Percentiles rank a stretch among this genome's conserved stretches.
phyloP scores from a whole-genome alignment of 2,329 filamentous ascomycete genomes.

The Cordyceps cateniannulata region DNA sequence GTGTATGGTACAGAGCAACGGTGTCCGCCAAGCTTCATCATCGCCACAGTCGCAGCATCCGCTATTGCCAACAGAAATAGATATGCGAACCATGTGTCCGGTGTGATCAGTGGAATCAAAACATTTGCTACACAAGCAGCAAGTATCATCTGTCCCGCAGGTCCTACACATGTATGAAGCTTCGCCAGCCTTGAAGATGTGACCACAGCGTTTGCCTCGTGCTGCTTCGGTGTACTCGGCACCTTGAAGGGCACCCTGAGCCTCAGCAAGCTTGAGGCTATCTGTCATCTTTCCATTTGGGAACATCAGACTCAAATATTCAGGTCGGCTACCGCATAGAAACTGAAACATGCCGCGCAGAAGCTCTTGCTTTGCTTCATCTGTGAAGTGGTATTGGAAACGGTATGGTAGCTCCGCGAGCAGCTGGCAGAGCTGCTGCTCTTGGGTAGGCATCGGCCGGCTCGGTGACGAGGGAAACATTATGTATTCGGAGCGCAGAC shows the following conservation, averaged over 20 bases:
- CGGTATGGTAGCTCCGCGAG: slow-evolving; percentile 70
- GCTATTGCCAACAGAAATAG: slow-evolving; percentile 81
- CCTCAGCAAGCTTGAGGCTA: slow-evolving; percentile 73
- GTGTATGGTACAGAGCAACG: slow-evolving; percentile 90
- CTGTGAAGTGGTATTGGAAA: slow-evolving; percentile 69
- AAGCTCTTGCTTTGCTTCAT: slow-evolving; percentile 64
- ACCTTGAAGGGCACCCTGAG: slow-evolving; percentile 87
- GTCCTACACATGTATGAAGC: slow-evolving; percentile 92
- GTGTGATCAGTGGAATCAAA: slow-evolving; percentile 95
- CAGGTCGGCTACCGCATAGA: slow-evolving; percentile 66
- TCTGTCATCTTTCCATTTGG: slow-evolving; percentile 61
- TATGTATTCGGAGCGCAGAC: neutral
- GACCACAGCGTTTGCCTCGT: slow-evolving; percentile 87
- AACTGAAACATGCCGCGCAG: slow-evolving; percentile 79
- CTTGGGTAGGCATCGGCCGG: slow-evolving; percentile 54
- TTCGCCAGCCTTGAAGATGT: slow-evolving; percentile 94
- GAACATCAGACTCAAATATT: slow-evolving; percentile 76
- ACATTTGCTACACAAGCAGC: slow-evolving; percentile 87
- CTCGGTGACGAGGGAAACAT: slow-evolving; percentile 38
- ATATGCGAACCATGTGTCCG: slow-evolving; percentile 85
- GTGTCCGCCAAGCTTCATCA: slow-evolving; percentile 83
- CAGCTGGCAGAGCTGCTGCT: slow-evolving; percentile 77
- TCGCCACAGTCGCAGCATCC: slow-evolving; percentile 98
- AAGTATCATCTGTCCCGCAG: slow-evolving; percentile 90
- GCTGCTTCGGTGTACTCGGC: slow-evolving; percentile 92